Base-by-base conservation (phyloP, 2,329 filamentous ascomycete species). In the Aureobasidium leucospermi region DNA sequence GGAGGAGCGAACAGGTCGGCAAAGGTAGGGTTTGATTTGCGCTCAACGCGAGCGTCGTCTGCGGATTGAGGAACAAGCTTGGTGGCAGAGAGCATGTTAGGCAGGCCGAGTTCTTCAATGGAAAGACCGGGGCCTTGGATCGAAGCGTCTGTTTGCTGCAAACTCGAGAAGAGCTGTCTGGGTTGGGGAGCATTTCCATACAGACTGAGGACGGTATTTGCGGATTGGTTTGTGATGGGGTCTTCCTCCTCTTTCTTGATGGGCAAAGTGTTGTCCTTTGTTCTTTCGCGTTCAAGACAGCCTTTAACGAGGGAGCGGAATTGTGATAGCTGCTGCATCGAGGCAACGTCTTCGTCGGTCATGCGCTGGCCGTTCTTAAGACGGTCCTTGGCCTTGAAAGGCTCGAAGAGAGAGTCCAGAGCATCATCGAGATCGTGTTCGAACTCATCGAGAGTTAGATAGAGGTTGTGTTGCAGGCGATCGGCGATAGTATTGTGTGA, bases 91-190 rank as follows among this genome's bases (percentile, higher is more conserved):
- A 96, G 82, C 39, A 90, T 90, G 60, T 84, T 86, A 0, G 92
- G 92, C 29, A 96, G 76, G 19, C 78, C 81, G 39, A 81, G 78
- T 67, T 90, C 87, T 55, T 82, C 80, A 9, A 90, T 74, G 0
- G 68, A 69, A 31, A 77, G 67, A 36, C 74, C 71, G 1, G 68
- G n/a, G 23, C 62, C 59, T n/a, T 58, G 31, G n/a, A 60, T 52
- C 13, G 55, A 61, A 13, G 58, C 49, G 10, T 63, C 41, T 58
- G 65, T 74, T 58, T 82, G 79, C 64, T 88, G 89, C 52, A 96
- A 77, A 71, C 92, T 96, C 4, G 93, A 96, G 71, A 94, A 96
- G 4, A 96, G 78, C 62, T 93, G 88, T 65, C 85, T 87, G 38
- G 88, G 81, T 47, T 85, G 85, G 1, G 86, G 85, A 42, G 88